Evolutionary conservation across 2,329 filamentous ascomycete species (phyloP), one percentile per base, ranked within the genome.

Genomic region (Acephala macrosclerotiorum): DNA sequence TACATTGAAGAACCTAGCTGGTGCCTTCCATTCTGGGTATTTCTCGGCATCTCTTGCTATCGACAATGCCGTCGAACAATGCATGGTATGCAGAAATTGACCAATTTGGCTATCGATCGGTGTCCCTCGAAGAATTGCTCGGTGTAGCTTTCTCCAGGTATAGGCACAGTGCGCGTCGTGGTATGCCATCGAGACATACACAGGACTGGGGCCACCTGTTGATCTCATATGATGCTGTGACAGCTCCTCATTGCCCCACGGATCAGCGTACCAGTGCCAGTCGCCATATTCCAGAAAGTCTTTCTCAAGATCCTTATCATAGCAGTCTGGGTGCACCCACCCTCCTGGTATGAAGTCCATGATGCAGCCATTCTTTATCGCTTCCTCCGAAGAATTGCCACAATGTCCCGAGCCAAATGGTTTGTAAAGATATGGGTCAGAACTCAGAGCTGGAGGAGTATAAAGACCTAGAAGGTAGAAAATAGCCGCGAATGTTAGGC

Each of bases 351-450:
- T 42, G 38, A 42, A n/a, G 38, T 42, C 38, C 38, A 42, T 42
- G 38, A 42, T 42, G 38, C 38, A 42, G 38, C 38, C 38, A 42
- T 42, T 42, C 38, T 42, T 42, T 42, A n/a, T 42, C 38, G 38
- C 38, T 42, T 42, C 38, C 38, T 42, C 38, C 38, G 38, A 42
- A 16, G 38, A 42, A 42, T 42, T 42, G 38, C 38, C 38, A 42
- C 38, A 42, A n/a, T 42, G 38, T n/a, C 38, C 38, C 12, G 38
- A 42, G 38, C 38, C 38, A 42, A 16, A 42, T 42, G 38, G 38
- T n/a, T 42, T 42, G 38, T 42, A 42, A 42, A 42, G 38, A 42
- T 42, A 42, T 42, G 38, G 38, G 38, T n/a, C 38, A n/a, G 38
- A 42, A 16, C 38, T n/a, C 12, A 42, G 12, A n/a, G 18, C 38